Evolutionary conservation across 805 yeast species (phyloP), one percentile per base, ranked within the genome.

Genomic region (Schizosaccharomyces lindneri): DNA sequence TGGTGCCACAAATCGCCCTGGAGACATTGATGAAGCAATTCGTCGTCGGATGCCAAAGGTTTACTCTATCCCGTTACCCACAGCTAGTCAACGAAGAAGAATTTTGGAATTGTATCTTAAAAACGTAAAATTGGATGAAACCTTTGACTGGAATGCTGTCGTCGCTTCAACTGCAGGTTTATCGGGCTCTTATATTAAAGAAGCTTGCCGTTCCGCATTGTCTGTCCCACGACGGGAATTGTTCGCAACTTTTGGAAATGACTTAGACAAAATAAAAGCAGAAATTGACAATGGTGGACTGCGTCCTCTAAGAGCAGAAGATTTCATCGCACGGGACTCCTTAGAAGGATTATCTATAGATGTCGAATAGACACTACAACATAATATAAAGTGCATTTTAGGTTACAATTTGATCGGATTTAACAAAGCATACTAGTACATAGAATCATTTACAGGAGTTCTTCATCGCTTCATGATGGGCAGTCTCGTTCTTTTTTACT

Each of bases 1-100:
- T 67, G 98, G 97, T 2, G 97, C 97, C 9, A 90, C 98, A 0
- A 90, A 90, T 70, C 76, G 98, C 65, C 88, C 93, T 55, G 79
- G 79, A 64, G 98, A 90, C 70, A 90, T 90, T 57, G 98, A 90
- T 69, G 78, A 80, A 64, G 98, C 98, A 1, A 87, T 90, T 68
- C 75, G 93, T 73, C 79, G 98, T 72, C 80, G 98, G 69, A 77
- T 90, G 81, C 97, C 97, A 5, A 90, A 90, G 71, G 77, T 87
- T 61, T 89, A 90, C 70, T 80, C 88, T 2, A 82, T 93, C 24
- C 76, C 79, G 1, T 76, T 84, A 66, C 97, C 98, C 1, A 76
- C 78, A 63, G 70, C 76, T 0, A 74, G 71, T 5, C 94, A 90
- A 70, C 76, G 97, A 60, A 71, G 72, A 59, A 79, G 83, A 64